Evolutionary conservation across 164 flowering plant genomes (phyloP), one percentile per base, ranked within the genome.

Genomic region (Magnolia sinica): DNA sequence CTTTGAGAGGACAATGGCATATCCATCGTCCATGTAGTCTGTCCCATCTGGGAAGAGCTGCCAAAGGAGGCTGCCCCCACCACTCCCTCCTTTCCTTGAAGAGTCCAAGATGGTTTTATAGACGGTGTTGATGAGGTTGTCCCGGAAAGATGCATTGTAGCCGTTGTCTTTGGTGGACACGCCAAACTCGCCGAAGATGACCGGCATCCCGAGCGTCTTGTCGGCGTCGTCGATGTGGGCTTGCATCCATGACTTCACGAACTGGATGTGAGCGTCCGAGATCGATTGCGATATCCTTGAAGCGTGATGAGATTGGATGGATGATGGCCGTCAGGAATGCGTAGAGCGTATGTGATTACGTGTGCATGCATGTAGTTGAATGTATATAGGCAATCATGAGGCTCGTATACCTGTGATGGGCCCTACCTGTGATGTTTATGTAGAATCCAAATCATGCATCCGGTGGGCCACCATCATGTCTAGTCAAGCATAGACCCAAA

Each of bases 21-120:
- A 93, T 9, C 98, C 99, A 79, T 96, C 99, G 74, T 96, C 91
- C 98, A 93, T 93, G 80, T 92, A 87, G 9, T 96, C 97, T 11
- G 96, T 89, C 4, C 97, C 97, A 3, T 90, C 92, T 0, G 99
- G 97, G 78, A 92, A 93, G 22, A 96, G 79, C 83, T 96, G 99
- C 98, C 99, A 96, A 24, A 96, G 1, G 8, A 96, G 87, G 83
- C 87, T 86, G 13, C 98, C 99, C n/a, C 87, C 88, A 0, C 94
- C 97, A 70, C 94, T 82, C 68, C 99, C 98, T 68, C 98, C 98
- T 76, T 81, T 87, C 84, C 72, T 93, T 2, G 91, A 84, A 0
- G 97, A 93, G 78, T 88, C 76, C 78, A 93, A 71, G 5, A 91
- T 31, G 63, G 73, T 78, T 16, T 79, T 84, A 84, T 93, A 96